Evolutionary conservation across 2,329 filamentous ascomycete species (phyloP), one percentile per base, ranked within the genome.

Genomic region (Nannizziopsis arthrosporioides): DNA sequence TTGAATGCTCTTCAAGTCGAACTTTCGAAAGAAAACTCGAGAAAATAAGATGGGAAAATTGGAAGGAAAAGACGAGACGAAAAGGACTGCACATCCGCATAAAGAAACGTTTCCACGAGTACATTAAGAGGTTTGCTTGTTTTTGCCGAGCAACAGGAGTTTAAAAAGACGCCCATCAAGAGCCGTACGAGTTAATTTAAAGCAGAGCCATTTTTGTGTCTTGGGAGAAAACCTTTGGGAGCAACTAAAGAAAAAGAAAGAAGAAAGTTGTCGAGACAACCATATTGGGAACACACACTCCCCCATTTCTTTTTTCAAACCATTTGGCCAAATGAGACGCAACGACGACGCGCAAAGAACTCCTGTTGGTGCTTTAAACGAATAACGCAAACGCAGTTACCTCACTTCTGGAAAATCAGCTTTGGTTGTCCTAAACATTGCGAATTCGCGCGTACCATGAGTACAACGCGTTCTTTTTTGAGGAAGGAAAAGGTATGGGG

Each of bases 121-220:
- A 55, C 56, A 60, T 58, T 57, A 64, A 65, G 65, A 64, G 4
- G 22, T 27, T 27, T 7, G 22, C 7, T 27, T 7, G 22, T 27
- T 27, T 27, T 27, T 27, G 22, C 3, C 4, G 7, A 27, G 22
- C 22, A 27, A 27, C 22, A 27, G 22, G 22, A 27, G 22, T 4
- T 7, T 4, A 63, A 60, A 60, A 63, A 59, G 54, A 66, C 61
- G 64, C 63, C 57, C 65, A 65, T 68, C 65, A 64, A 66, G 64
- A 66, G 65, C 64, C 62, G 62, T 63, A 64, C 56, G n/a, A n/a
- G n/a, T n/a, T n/a, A n/a, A n/a, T n/a, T n/a, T n/a, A n/a, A n/a
- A 62, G 56, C 59, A 54, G 56, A 63, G 60, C 58, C 59, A n/a
- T n/a, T n/a, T n/a, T 62, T 61, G 56, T 57, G 56, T 57, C 53